Conservation (phyloP, 108 stramenopile species). For the Cyclotella atomus region DNA sequence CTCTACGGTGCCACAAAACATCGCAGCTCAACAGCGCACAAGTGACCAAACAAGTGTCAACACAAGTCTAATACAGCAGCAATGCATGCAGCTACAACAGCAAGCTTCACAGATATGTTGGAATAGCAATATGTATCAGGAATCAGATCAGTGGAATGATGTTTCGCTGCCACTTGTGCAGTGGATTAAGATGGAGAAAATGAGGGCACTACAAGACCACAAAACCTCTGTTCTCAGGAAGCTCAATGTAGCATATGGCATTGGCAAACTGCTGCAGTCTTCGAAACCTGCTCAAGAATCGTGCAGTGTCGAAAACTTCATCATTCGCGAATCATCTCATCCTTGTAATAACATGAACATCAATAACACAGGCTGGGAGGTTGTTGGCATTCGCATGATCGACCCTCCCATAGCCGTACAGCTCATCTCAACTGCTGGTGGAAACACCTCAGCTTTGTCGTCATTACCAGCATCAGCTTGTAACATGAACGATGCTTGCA, state of each 20-base stretch:
- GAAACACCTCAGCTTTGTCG: too few relatives aligned
- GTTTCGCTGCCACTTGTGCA: background rate
- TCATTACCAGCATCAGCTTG: too few relatives aligned
- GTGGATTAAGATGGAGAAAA: background rate
- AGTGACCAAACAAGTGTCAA: too few relatives aligned
- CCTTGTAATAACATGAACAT: background rate
- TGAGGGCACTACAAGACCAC: background rate
- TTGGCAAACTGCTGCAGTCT: background rate
- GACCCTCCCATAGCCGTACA: background rate
- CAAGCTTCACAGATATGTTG: too few relatives aligned
- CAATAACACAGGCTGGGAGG: background rate
- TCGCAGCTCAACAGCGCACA: too few relatives aligned
- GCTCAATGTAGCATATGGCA: constrained; percentile 1
- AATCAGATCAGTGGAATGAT: too few relatives aligned
- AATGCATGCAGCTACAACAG: too few relatives aligned
- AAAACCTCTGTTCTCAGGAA: background rate
- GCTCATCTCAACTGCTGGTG: background rate
- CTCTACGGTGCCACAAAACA: too few relatives aligned
- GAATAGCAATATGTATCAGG: too few relatives aligned
- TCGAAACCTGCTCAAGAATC: background rate
- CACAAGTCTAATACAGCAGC: too few relatives aligned
- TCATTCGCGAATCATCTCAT: background rate
- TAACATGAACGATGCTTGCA: too few relatives aligned
- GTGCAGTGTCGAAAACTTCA: background rate
- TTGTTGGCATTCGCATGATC: background rate